Evolutionary conservation across 345 rosid species (phyloP), one percentile per base, ranked within the genome.

Genomic region (Reutealis trisperma): DNA sequence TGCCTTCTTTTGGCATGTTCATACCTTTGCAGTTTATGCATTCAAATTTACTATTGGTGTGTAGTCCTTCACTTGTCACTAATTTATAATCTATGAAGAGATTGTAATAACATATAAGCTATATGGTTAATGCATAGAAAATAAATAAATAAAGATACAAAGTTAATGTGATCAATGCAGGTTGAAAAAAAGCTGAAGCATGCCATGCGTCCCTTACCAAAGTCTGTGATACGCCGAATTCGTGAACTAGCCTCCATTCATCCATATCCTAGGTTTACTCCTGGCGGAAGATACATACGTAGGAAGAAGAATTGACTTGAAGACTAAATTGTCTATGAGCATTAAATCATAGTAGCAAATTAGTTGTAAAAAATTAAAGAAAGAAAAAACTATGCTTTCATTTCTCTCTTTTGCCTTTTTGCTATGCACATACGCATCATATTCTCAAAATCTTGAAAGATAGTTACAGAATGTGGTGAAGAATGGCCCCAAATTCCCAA

Each of bases 171-270:
- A 77, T 27, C 42, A 30, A 61, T 77, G 86, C 88, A 95, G 97
- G 90, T 73, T 65, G 90, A 85, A 75, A 66, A 80, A 70, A 83
- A 77, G 49, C 49, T 72, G 75, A 87, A 84, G 87, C 79, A 85
- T 64, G 78, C 59, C 18, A 55, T 73, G 68, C 86, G 88, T 0
- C 75, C 79, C 47, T 79, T 95, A 41, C 97, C 98, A 6, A 86
- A 86, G 80, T 75, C 87, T 59, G 82, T 93, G 67, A 66, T 92
- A 27, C 78, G 79, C 72, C 92, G 85, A 10, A 84, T 95, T 76
- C 73, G 79, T 52, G 98, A 95, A 83, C 91, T 95, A 64, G 96
- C 94, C 1, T 72, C 85, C 1, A 71, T 88, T 65, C 94, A 93
- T 83, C 97, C 95, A 34, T 90, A 89, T 83, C 91, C 95, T 32